These are phyloP conservation scores for Durio zibethinus DNA, from an alignment of 345 rosid species.

Conservation along the genomic window DNA sequence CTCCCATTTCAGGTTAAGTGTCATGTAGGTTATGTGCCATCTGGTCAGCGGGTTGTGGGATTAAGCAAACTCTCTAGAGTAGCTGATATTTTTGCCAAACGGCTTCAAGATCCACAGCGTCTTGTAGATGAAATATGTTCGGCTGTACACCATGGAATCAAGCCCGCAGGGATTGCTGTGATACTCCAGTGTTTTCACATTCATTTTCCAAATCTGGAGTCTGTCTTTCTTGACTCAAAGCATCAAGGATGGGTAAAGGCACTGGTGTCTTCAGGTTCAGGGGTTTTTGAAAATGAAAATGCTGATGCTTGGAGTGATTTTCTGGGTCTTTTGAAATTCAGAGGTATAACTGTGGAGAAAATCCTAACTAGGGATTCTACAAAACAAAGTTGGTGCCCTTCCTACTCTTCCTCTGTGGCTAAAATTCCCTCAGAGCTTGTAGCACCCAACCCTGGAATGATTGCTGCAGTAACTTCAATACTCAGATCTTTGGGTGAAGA, in stretches of 20 bases:
- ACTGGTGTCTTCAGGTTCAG: slow-evolving; percentile 62
- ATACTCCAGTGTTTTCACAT: slow-evolving; percentile 80
- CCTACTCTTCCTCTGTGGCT: slow-evolving; percentile 30
- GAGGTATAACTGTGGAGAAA: slow-evolving; percentile 45
- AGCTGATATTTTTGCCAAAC: slow-evolving; percentile 76
- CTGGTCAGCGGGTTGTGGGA: slow-evolving; percentile 73
- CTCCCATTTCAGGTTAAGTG: slow-evolving; percentile 86
- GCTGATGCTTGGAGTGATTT: slow-evolving; percentile 70
- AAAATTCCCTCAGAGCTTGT: slow-evolving; percentile 34
- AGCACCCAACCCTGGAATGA: slow-evolving; percentile 51
- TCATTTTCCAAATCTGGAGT: slow-evolving; percentile 58
- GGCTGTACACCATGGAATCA: slow-evolving; percentile 71
- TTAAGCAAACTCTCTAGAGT: slow-evolving; percentile 93
- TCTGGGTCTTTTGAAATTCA: slow-evolving; percentile 53
- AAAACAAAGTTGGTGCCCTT: slow-evolving; percentile 69
- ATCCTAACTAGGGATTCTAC: slow-evolving; percentile 20
- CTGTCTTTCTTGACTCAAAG: slow-evolving; percentile 41
- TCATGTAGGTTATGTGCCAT: slow-evolving; percentile 87
- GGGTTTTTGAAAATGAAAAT: slow-evolving; percentile 62
- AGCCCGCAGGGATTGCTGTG: slow-evolving; percentile 86
- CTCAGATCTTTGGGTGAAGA: slow-evolving; percentile 82
- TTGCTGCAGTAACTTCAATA: slow-evolving; percentile 63
- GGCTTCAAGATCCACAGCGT: slow-evolving; percentile 85
- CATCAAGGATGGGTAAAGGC: slow-evolving; percentile 55
- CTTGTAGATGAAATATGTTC: slow-evolving; percentile 71